Conservation (phyloP, 202 grass and related monocot species). For the Musa balbisiana region DNA sequence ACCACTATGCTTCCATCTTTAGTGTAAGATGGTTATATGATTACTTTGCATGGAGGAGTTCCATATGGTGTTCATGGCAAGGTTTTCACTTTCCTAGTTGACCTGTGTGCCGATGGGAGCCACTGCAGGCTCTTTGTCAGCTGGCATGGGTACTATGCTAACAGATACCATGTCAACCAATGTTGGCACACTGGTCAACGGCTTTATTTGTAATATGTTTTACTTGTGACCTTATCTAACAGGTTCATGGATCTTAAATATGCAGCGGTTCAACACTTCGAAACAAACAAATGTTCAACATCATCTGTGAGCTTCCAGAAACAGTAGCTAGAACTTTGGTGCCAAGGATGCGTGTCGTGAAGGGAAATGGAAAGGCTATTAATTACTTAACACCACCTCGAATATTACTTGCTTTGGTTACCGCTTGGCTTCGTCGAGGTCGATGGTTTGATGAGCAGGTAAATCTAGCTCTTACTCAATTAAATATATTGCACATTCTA, state of each 20-base stretch:
- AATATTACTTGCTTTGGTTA: slow-evolving; percentile 93
- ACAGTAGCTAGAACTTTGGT: slow-evolving; percentile 94
- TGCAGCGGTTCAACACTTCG: slow-evolving; percentile 84
- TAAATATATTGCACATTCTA: no score
- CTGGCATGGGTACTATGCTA: no score
- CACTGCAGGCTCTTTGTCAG: no score
- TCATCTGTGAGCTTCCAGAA: slow-evolving; percentile 96
- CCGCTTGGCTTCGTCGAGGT: slow-evolving; percentile 85
- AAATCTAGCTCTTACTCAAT: slow-evolving; percentile 1
- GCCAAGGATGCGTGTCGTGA: slow-evolving; percentile 91
- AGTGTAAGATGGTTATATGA: no score
- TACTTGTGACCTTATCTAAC: slow-evolving; percentile 9
- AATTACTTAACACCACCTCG: slow-evolving; percentile 97
- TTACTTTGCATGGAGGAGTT: no score
- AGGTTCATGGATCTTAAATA: not conserved
- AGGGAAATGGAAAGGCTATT: slow-evolving; percentile 94
- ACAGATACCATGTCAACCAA: no score
- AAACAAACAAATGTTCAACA: slow-evolving; percentile 98
- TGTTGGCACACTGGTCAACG: no score
- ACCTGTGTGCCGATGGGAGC: no score
- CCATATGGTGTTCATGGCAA: no score
- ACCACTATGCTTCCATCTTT: no score
- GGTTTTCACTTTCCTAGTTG: no score
- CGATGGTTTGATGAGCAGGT: slow-evolving; percentile 98
- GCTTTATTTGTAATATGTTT: not conserved